Evolutionary conservation across 345 rosid species (phyloP), one percentile per base, ranked within the genome.

Genomic region (Populus simonii): DNA sequence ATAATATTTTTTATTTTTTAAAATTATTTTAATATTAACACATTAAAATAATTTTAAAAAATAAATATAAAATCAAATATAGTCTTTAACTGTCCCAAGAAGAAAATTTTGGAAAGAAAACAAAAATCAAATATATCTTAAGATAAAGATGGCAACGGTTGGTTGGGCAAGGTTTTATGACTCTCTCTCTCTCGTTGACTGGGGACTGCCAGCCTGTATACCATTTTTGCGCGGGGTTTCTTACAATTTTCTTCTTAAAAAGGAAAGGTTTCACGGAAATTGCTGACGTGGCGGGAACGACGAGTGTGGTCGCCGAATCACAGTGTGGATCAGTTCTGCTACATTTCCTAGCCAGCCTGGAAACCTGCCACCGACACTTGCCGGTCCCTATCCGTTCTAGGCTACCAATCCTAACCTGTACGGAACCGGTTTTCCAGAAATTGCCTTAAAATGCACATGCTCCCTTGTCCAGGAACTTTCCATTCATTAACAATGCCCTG

Each of bases 281-380:
- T 83, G 90, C 81, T 87, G 92, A 91, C 79, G 77, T 89, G 96
- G 89, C 82, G 22, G 81, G 92, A 84, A 92, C 92, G 89, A 94
- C 96, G 90, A 90, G 74, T 78, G 23, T 33, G 87, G 92, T 90
- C 80, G 87, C 90, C 91, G 85, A 90, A 85, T 88, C 85, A 86
- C 87, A 86, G 81, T 85, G 86, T 83, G 90, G 86, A 85, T 89
- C 83, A 88, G 87, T 84, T 80, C 89, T 79, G 84, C 87, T 16
- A 16, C 1, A 5, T 4, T 82, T 78, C 72, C 27, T 82, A 79
- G 76, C 88, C 94, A 89, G 92, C 84, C 94, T 88, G 91, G 86
- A 81, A 77, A 85, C 82, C 91, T 85, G 84, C 88, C 90, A 81
- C 86, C 66, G 74, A 51, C 87, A 85, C 72, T 49, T 79, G 85